Evolutionary conservation across 1,284 basidiomycete species (phyloP).

Genomic region (Puccinia triticina): DNA sequence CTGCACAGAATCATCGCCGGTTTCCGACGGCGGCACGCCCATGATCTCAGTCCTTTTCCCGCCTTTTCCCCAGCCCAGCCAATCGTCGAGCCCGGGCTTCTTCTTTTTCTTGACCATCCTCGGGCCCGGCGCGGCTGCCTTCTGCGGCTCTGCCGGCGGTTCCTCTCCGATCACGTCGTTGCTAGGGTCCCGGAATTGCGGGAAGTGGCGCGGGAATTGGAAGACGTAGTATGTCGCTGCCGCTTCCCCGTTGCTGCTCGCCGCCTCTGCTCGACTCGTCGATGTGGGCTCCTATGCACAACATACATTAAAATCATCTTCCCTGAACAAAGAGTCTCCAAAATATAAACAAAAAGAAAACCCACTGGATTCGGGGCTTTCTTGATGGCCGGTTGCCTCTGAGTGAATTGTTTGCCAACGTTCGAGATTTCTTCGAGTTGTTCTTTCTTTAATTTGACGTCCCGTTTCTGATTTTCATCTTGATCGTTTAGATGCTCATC

Average conservation of each 20-base stretch:
- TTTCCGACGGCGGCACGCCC: slow-evolving; percentile 27
- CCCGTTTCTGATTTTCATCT: slow-evolving; percentile 5
- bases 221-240: slow-evolving; percentile 22
- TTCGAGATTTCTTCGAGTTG: slow-evolving; percentile 40
- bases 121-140: not conserved
- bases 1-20: slow-evolving; percentile 6
- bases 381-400: not conserved
- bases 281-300: not conserved
- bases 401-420: slow-evolving; percentile 34
- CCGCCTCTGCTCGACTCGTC: not conserved
- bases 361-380: not conserved
- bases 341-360: too few relatives aligned
- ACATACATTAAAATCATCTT: not conserved
- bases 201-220: slow-evolving; percentile 46
- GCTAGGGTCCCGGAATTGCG: slow-evolving; percentile 7
- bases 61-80: slow-evolving; percentile 49
- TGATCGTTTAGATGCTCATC: not conserved
- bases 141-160: not conserved
- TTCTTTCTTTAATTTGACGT: slow-evolving; percentile 37
- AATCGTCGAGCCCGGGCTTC: slow-evolving; percentile 44
- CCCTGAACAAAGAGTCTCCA: not conserved
- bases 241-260: not conserved
- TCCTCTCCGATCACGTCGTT: not conserved
- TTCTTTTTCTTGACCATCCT: slow-evolving; percentile 42
- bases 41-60: slow-evolving; percentile 21